These are phyloP conservation scores for Moelleriella libera DNA, from an alignment of 2,329 filamentous ascomycete species.

Conservation along the genomic window DNA sequence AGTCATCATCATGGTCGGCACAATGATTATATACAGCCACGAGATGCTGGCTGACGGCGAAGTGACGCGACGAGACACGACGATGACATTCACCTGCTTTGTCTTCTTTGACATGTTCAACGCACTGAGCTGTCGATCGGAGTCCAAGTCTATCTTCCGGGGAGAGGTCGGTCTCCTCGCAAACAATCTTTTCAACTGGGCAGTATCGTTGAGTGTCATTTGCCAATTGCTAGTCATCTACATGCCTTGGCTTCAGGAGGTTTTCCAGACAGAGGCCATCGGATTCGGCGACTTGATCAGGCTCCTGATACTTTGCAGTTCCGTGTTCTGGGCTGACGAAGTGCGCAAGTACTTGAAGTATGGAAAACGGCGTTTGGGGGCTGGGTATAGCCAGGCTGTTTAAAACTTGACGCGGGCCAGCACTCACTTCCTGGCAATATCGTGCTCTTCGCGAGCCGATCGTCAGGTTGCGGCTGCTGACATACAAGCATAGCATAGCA, in stretches of 20 bases:
- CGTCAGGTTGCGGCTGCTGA: no score
- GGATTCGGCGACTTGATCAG: constrained; percentile 58
- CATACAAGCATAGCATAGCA: no score
- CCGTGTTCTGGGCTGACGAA: constrained; percentile 93
- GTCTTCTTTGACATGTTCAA: constrained; percentile 99
- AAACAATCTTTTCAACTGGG: constrained; percentile 94
- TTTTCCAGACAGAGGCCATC: constrained; percentile 91
- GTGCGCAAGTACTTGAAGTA: constrained; percentile 64
- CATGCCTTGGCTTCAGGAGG: constrained; percentile 79
- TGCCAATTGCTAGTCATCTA: constrained; percentile 91
- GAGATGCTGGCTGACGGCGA: constrained; percentile 77
- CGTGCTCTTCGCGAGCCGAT: no score
- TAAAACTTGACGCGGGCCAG: constrained; percentile 15
- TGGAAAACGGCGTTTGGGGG: constrained; percentile 39
- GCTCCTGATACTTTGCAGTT: constrained; percentile 65
- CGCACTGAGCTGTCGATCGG: constrained; percentile 81
- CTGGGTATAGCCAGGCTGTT: constrained; percentile 52
- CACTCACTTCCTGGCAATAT: no score
- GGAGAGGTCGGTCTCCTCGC: constrained; percentile 74
- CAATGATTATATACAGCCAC: constrained; percentile 76
- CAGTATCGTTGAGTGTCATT: constrained; percentile 68
- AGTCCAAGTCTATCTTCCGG: constrained; percentile 74
- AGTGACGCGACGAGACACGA: constrained; percentile 87
- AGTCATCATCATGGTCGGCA: constrained; percentile 81
- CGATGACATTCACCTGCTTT: constrained; percentile 98